Conservation (phyloP, 495 filamentous ascomycete genomes). For the Penicillium steckii region DNA sequence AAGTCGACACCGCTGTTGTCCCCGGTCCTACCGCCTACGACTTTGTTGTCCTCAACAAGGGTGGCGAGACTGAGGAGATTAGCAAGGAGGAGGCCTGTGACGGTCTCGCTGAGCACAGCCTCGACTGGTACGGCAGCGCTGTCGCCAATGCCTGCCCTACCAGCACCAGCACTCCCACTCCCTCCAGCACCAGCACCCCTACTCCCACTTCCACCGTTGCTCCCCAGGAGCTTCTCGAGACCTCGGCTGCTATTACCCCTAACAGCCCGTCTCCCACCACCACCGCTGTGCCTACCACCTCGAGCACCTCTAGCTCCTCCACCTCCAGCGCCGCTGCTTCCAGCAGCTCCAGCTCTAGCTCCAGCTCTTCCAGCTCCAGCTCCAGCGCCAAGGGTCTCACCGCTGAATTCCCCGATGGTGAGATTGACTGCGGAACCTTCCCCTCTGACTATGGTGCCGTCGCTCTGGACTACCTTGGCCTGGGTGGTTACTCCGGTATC, state of each 20-base stretch:
- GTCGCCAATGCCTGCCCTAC: constrained; percentile 33
- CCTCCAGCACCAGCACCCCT: constrained; percentile 18
- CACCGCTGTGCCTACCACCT: constrained; percentile 16
- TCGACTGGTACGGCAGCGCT: constrained; percentile 38
- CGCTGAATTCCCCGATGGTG: constrained; percentile 73
- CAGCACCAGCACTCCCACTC: constrained; percentile 19
- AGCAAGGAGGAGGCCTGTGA: constrained; percentile 55
- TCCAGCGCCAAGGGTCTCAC: constrained; percentile 54
- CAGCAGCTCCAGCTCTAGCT: constrained; percentile 15
- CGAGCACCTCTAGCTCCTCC: constrained; percentile 13
- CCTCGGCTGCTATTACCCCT: constrained; percentile 13
- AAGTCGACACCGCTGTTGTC: constrained; percentile 44
- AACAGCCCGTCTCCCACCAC: constrained; percentile 12
- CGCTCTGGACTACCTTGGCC: constrained; percentile 60
- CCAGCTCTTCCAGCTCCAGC: constrained; percentile 19
- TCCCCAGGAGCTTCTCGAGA: constrained; percentile 29
- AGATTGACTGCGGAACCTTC: constrained; percentile 68
- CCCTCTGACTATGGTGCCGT: constrained; percentile 84
- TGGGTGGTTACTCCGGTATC: constrained; percentile 80
- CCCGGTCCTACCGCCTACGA: constrained; percentile 59
- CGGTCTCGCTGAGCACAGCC: constrained; percentile 56
- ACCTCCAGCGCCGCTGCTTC: constrained; percentile 16
- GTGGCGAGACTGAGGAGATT: constrained; percentile 37
- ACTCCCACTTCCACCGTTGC: constrained; percentile 21
- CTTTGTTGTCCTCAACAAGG: constrained; percentile 43